phyloP scores from a whole-genome alignment of 2,329 filamentous ascomycete genomes.

The Ceratocystiopsis minuta region DNA sequence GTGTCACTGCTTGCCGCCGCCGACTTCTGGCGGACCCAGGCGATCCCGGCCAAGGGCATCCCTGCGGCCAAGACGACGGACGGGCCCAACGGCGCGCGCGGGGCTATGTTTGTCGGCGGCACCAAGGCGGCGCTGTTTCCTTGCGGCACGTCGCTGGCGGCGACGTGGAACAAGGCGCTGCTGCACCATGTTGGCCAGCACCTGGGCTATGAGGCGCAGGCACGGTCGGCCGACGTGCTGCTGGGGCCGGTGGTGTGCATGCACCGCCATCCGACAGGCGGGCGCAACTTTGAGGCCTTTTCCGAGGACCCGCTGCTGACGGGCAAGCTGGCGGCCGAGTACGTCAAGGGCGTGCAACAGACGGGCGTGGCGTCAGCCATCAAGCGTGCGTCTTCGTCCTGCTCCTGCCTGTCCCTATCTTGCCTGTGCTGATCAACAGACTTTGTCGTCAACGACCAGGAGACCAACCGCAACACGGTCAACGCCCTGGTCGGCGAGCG shows the following conservation, averaged over 20 bases:
- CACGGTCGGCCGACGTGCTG: constrained; percentile 39
- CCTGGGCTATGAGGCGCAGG: constrained; percentile 37
- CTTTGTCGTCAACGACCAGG: constrained; percentile 57
- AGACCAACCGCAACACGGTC: constrained; percentile 47
- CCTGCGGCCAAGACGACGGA: constrained; percentile 37
- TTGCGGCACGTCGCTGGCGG: constrained; percentile 59
- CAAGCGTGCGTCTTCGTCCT: neutral
- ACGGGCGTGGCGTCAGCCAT: constrained; percentile 2
- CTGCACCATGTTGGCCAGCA: constrained; percentile 11
- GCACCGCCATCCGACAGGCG: constrained; percentile 42
- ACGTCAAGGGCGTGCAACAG: constrained; percentile 4
- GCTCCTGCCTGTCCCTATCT: no score
- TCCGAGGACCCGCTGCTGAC: constrained; percentile 29
- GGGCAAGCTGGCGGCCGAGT: constrained; percentile 7
- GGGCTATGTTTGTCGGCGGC: constrained; percentile 49
- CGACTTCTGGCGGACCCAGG: constrained; percentile 8
- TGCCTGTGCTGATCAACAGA: constrained; percentile 14
- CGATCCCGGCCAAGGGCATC: constrained; percentile 7
- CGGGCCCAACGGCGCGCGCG: constrained; percentile 52
- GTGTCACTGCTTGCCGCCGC: constrained; percentile 6
- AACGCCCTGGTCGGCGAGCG: constrained; percentile 47
- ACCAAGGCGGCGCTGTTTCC: constrained; percentile 62
- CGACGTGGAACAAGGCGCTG: constrained; percentile 15
- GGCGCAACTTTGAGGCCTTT: constrained; percentile 47
- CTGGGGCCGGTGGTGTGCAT: constrained; percentile 38